Percentiles rank a stretch among this genome's conserved stretches.
phyloP scores from a whole-genome alignment of 1,284 basidiomycete genomes.

The Ganoderma lingzhi region DNA sequence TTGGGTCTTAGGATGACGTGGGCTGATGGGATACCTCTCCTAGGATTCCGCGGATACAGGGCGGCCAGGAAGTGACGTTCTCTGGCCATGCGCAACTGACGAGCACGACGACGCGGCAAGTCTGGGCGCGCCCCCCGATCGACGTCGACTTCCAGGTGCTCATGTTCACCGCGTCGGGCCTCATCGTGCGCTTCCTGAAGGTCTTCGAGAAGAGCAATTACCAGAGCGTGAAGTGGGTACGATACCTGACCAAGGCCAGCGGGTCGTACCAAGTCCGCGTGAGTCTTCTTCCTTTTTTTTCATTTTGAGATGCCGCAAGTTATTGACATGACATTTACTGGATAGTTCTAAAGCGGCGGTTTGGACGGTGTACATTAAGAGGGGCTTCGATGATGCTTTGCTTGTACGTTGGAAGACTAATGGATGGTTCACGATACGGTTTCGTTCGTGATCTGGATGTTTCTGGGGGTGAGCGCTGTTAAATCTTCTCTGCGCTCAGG shows the following conservation, averaged over 20 bases:
- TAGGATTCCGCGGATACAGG: conserved; percentile 93
- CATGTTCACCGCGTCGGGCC: conserved; percentile 97
- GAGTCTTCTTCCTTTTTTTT: conserved; percentile 7
- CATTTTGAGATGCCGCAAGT: not conserved
- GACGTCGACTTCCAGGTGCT: conserved; percentile 98
- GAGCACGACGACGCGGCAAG: conserved; percentile 88
- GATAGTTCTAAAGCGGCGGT: conserved; percentile 34
- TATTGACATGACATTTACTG: not conserved
- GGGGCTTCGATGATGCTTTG: not conserved
- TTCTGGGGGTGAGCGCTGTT: not conserved
- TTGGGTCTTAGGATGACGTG: not conserved
- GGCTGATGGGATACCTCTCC: not conserved
- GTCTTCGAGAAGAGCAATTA: conserved; percentile 98
- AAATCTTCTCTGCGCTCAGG: not conserved
- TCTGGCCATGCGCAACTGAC: conserved; percentile 87
- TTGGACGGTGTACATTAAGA: not conserved
- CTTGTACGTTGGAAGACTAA: conserved; percentile 21
- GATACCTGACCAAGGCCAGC: conserved; percentile 89
- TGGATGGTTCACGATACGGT: not conserved
- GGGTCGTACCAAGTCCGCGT: conserved; percentile 89
- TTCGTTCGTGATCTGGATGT: not conserved
- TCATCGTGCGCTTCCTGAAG: conserved; percentile 97
- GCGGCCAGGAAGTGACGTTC: conserved; percentile 90
- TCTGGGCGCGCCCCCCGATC: conserved; percentile 98
- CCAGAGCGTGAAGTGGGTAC: conserved; percentile 92